Percentiles rank a stretch among this genome's conserved stretches.
Conservation (phyloP, 2,329 filamentous ascomycete species). For the Chalaropsis thielavioides region DNA sequence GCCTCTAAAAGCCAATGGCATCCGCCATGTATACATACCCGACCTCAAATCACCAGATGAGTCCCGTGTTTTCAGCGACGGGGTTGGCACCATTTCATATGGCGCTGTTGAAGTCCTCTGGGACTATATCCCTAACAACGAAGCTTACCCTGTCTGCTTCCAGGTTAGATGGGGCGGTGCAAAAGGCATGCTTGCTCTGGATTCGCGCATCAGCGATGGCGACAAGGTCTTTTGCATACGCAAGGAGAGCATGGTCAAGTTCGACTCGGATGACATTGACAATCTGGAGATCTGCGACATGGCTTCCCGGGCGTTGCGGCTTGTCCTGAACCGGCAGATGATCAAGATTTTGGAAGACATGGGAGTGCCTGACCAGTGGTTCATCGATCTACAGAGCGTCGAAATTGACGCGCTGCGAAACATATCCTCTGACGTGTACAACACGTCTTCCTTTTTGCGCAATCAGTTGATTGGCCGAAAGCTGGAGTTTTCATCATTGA, state of each 20-base stretch:
- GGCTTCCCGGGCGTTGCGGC: conserved; percentile 49
- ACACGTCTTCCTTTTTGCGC: conserved; percentile 53
- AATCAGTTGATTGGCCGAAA: conserved; percentile 44
- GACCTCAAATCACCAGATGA: conserved; percentile 39
- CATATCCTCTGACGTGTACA: conserved; percentile 42
- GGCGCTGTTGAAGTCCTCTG: conserved; percentile 47
- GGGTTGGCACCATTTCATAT: conserved; percentile 58
- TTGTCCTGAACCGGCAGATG: conserved; percentile 63
- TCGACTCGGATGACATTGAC: conserved; percentile 37
- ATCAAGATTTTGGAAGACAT: conserved; percentile 83
- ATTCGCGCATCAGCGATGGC: conserved; percentile 40
- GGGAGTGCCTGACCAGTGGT: conserved; percentile 41
- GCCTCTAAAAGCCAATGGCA: conserved; percentile 28
- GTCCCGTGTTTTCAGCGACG: conserved; percentile 58
- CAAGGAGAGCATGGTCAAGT: conserved; percentile 64
- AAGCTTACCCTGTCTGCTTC: conserved; percentile 45
- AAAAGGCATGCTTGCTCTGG: conserved; percentile 66
- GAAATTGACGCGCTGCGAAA: conserved; percentile 45
- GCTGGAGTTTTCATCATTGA: conserved; percentile 46
- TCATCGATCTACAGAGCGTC: conserved; percentile 48
- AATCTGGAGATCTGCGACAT: conserved; percentile 61
- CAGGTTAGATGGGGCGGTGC: conserved; percentile 62
- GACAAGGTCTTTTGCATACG: conserved; percentile 49
- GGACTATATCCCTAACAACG: conserved; percentile 34
- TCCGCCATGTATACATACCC: conserved; percentile 26